Evolutionary conservation across 2,329 filamentous ascomycete genomes (phyloP).

Genomic region (Colletotrichum magnum): DNA sequence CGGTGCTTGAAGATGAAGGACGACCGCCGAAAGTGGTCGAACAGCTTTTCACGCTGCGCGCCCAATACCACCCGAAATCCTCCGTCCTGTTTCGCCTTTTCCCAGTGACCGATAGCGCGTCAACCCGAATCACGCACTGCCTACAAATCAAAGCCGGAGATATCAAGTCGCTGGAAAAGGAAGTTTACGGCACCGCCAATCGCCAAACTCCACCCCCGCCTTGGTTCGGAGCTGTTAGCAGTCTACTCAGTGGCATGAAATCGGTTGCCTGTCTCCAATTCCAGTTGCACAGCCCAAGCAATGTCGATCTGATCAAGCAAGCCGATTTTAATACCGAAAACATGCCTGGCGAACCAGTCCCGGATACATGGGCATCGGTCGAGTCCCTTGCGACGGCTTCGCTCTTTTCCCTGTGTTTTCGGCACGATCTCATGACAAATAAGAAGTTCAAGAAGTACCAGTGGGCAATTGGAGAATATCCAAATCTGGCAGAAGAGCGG

Average conservation of each 20-base stretch:
- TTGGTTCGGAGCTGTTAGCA: not conserved
- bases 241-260: not conserved
- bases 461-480: not conserved
- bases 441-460: not conserved
- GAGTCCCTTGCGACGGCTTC: conserved; percentile 10
- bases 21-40: not conserved
- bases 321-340: not conserved
- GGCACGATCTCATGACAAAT: not conserved
- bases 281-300: not conserved
- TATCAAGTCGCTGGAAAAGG: not conserved
- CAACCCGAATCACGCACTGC: not conserved
- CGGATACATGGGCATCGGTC: not conserved
- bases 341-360: not conserved
- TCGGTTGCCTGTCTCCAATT: conserved; percentile 15
- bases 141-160: conserved; percentile 3
- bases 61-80: not conserved
- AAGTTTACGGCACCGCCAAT: not conserved
- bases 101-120: not conserved
- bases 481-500: not conserved
- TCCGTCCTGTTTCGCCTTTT: conserved; percentile 7
- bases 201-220: not conserved
- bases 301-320: conserved; percentile 7
- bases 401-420: conserved; percentile 25
- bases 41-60: conserved; percentile 5
- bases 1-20: conserved; percentile 18